These are phyloP conservation scores for Monsonia emarginata DNA, from an alignment of 441 rosid genomes.

Conservation along the genomic window DNA sequence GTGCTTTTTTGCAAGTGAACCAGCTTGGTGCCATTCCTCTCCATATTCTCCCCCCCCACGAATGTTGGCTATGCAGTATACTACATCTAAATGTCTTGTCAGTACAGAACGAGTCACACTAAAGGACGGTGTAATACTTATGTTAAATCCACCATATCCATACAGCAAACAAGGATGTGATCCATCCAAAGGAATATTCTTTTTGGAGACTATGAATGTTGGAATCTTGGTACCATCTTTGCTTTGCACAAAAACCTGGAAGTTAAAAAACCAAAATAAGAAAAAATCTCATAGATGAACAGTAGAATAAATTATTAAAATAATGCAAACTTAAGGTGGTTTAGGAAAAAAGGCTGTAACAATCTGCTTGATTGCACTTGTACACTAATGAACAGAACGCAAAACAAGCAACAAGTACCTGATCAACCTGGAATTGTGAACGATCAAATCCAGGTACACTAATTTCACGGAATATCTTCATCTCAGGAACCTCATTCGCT, in stretches of 20 bases:
- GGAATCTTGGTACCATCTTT: conserved; percentile 83
- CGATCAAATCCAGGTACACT: conserved; percentile 67
- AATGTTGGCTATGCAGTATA: conserved; percentile 71
- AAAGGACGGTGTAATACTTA: conserved; percentile 74
- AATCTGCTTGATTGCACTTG: conserved; percentile 4
- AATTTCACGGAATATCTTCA: conserved; percentile 77
- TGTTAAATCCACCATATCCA: conserved; percentile 89
- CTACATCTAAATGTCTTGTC: conserved; percentile 61
- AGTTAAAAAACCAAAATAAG: conserved; percentile 7
- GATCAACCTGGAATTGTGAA: conserved; percentile 56
- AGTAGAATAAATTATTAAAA: neutral
- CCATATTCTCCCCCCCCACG: conserved; percentile 99
- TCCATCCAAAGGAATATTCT: conserved; percentile 59
- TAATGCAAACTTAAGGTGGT: neutral
- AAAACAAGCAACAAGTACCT: conserved; percentile 34
- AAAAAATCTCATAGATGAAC: neutral
- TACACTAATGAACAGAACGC: neutral
- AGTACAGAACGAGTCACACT: conserved; percentile 57
- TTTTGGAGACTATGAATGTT: conserved; percentile 61
- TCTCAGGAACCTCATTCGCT: conserved; percentile 40
- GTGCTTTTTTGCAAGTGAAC: conserved; percentile 71
- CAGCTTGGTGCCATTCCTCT: conserved; percentile 96
- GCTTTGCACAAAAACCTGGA: conserved; percentile 69
- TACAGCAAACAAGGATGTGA: conserved; percentile 83
- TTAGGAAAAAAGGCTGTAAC: neutral